Evolutionary conservation across 31 red algal species (phyloP).

Genomic region (Asparagopsis taxiformis): DNA sequence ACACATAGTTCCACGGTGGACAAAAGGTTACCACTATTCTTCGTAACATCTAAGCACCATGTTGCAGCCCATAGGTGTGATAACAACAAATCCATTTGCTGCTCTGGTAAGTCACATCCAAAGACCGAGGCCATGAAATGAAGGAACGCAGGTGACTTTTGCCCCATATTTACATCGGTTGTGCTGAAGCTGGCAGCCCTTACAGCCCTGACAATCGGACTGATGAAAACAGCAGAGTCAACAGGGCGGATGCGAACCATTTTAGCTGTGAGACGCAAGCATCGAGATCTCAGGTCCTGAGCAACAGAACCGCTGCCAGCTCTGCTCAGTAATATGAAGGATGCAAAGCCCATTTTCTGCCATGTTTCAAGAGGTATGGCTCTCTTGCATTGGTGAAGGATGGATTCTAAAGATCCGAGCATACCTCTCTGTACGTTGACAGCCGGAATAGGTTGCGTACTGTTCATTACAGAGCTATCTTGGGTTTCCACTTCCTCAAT

Average conservation of each 20-base stretch:
- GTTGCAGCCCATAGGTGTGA: slow-evolving; percentile 22
- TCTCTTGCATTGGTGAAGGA: slow-evolving; percentile 54
- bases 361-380: slow-evolving; percentile 31
- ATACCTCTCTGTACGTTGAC: slow-evolving; percentile 33
- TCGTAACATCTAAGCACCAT: slow-evolving; percentile 15
- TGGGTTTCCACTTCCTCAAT: slow-evolving; percentile 19
- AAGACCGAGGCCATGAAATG: slow-evolving; percentile 36
- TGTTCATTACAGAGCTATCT: not conserved
- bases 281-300: slow-evolving; percentile 48
- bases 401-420: slow-evolving; percentile 53
- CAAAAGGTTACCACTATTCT: not conserved
- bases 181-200: slow-evolving; percentile 22
- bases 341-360: slow-evolving; percentile 18
- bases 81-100: slow-evolving; percentile 2
- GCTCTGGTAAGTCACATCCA: not conserved
- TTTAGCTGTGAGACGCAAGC: slow-evolving; percentile 29
- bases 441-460: slow-evolving; percentile 12
- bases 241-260: slow-evolving; percentile 49
- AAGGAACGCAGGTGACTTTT: slow-evolving; percentile 47
- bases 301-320: slow-evolving; percentile 43
- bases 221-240: slow-evolving; percentile 17
- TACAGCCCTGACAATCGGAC: slow-evolving; percentile 41
- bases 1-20: slow-evolving; percentile 7
- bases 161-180: not conserved
- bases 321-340: slow-evolving; percentile 30